Percentiles rank a stretch among this genome's conserved stretches.
Conservation (phyloP, 495 filamentous ascomycete species). For the Penicillium turbatum region DNA sequence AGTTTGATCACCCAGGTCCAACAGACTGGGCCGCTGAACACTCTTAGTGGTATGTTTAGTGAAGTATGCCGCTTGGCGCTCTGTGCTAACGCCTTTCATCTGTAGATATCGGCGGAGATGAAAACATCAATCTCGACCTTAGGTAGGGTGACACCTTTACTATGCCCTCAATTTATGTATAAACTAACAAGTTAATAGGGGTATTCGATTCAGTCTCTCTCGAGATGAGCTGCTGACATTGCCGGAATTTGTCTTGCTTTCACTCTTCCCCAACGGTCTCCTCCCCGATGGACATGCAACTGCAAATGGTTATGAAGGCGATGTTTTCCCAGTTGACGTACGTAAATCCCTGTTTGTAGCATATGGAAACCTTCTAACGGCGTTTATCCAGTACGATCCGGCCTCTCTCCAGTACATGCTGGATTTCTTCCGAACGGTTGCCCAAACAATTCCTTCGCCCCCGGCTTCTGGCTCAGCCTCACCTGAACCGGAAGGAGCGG, state of each 20-base stretch:
- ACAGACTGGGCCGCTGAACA: conserved; percentile 85
- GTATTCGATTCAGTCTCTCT: conserved; percentile 87
- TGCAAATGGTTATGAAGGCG: conserved; percentile 89
- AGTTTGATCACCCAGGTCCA: conserved; percentile 99
- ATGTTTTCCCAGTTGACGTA: conserved; percentile 96
- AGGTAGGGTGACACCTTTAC: conserved; percentile 54
- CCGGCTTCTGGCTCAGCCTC: conserved; percentile 57
- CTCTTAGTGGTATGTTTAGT: conserved; percentile 71
- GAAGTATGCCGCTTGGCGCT: background rate
- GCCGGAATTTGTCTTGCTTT: conserved; percentile 96
- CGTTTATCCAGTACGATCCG: conserved; percentile 79
- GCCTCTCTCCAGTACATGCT: conserved; percentile 97
- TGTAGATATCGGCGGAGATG: conserved; percentile 80
- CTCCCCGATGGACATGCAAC: conserved; percentile 81
- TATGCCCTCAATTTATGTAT: background rate
- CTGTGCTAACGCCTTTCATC: background rate
- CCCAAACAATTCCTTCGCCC: conserved; percentile 82
- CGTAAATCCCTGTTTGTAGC: conserved; percentile 43
- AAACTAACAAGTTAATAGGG: conserved; percentile 48
- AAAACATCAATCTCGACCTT: conserved; percentile 91
- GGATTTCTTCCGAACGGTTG: conserved; percentile 95
- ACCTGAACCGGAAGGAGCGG: conserved; percentile 61
- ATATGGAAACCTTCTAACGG: conserved; percentile 55
- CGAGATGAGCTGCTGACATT: conserved; percentile 92
- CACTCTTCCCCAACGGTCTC: conserved; percentile 95